Base-by-base conservation (phyloP, 2,329 filamentous ascomycete genomes). In the Hypoxylon sp. region DNA sequence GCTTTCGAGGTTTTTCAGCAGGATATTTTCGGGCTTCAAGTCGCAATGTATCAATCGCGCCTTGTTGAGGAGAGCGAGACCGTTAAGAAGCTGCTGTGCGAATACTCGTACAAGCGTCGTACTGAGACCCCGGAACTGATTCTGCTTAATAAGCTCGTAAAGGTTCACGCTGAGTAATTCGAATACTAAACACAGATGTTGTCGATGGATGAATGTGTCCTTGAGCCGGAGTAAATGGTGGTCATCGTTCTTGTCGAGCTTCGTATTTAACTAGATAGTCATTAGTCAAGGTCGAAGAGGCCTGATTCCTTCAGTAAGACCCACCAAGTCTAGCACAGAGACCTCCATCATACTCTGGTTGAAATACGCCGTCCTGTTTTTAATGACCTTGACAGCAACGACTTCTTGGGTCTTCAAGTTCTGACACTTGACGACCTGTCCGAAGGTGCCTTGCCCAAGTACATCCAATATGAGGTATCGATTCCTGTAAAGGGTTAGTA, bases 281-380 rank as follows among this genome's bases (percentile, higher is more conserved):
- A 71, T 81, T 72, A 80, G 79, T 32, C 31, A 17, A 29, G 27
- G 19, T 32, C 10, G 44, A 24, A 50, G 13, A 58, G 88, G 64
- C 19, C 15, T 35, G 17, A 10, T n/a, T 24, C 11, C n/a, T 56
- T 46, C 7, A 42, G 13, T 27, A 5, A 51, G 52, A 32, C 69
- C 52, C 86, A 97, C 93, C 86, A 99, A 79, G 80, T 99, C 96
- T 64, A 99, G 86, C 24, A 99, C 96, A 1, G 96, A 99, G 32
- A 99, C 96, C 79, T 99, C 96, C 96, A 99, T 99, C 96, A 99
- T 99, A 80, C 96, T 98, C 81, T 99, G 96, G 79, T 99, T 99
- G 84, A 99, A 99, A 80, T 99, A 99, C 39, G 96, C 96, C 1
- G 96, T 99, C 76, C 95, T 91, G 81, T 99, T 99, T 83, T 99